Percentiles rank a stretch among this genome's conserved stretches.
These are phyloP conservation scores for Termitomyces sp. DNA, from an alignment of 1,284 basidiomycete species.

Conservation along the genomic window DNA sequence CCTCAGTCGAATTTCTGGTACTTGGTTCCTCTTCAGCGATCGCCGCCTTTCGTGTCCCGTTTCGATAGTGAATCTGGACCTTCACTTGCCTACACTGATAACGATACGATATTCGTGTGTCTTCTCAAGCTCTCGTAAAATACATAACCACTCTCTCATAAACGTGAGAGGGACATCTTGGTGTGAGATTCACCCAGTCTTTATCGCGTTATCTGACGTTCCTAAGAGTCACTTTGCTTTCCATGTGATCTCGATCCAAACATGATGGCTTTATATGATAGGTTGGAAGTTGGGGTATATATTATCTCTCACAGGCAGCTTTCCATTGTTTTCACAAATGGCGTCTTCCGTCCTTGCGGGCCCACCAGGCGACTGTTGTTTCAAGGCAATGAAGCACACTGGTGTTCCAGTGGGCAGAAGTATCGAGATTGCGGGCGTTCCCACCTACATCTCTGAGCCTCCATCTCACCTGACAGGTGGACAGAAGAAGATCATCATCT, in stretches of 20 bases:
- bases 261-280: background rate
- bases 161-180: too few species aligned
- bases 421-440: conserved; percentile 39
- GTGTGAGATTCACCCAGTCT: too few species aligned
- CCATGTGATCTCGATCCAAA: background rate
- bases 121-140: too few species aligned
- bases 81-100: too few species aligned
- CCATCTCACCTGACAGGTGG: conserved; percentile 12
- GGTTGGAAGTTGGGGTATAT: background rate
- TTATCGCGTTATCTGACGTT: too few species aligned
- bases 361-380: conserved; percentile 40
- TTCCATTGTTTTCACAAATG: background rate
- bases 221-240: too few species aligned
- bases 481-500: conserved; percentile 41
- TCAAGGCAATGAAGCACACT: conserved; percentile 42
- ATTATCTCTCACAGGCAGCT: background rate
- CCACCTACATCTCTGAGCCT: conserved; percentile 50
- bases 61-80: too few species aligned
- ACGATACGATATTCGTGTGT: too few species aligned
- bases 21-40: too few species aligned
- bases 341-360: conserved; percentile 30
- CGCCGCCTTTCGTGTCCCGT: too few species aligned
- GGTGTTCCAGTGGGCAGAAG: conserved; percentile 42
- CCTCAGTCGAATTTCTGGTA: too few species aligned
- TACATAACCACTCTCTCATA: too few species aligned